Evolutionary conservation across 176 grass and related monocot genomes (phyloP).

Genomic region (Ampelocalamus luodianensis): DNA sequence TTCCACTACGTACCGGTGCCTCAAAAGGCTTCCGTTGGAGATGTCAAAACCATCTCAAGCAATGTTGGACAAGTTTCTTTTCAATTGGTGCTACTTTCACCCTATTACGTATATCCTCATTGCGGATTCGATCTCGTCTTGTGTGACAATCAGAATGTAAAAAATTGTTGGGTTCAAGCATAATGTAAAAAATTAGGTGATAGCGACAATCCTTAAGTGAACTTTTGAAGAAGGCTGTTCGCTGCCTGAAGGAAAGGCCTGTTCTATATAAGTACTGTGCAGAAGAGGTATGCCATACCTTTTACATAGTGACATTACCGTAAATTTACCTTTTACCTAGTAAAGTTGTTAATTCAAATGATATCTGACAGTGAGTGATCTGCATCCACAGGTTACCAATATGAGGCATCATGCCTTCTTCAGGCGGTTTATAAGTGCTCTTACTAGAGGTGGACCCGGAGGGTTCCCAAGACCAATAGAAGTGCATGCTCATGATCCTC

Average conservation of each 20-base stretch:
- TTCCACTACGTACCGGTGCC: no score
- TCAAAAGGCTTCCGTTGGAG: no score
- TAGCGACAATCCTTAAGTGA: constrained; percentile 92
- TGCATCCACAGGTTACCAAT: constrained; percentile 97
- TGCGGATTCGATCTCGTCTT: no score
- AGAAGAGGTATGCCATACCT: constrained; percentile 71
- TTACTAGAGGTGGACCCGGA: constrained; percentile 96
- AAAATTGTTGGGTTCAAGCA: no score
- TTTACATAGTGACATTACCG: constrained; percentile 12
- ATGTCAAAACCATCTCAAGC: no score
- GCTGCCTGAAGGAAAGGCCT: constrained; percentile 88
- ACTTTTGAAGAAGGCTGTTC: constrained; percentile 88
- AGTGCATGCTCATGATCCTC: constrained; percentile 99
- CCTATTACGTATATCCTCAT: no score
- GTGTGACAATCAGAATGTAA: no score
- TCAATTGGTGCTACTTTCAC: no score
- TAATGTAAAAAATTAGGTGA: constrained; percentile 97
- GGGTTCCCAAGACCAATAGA: constrained; percentile 93
- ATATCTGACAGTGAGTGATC: constrained; percentile 32
- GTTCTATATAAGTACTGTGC: constrained; percentile 98
- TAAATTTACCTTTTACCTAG: neutral
- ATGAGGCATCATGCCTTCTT: constrained; percentile 99
- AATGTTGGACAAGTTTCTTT: no score
- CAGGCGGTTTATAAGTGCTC: constrained; percentile 96
- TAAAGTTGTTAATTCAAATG: constrained; percentile 30